phyloP scores from a whole-genome alignment of 1,139 yeast species.

The Candida anutae region DNA sequence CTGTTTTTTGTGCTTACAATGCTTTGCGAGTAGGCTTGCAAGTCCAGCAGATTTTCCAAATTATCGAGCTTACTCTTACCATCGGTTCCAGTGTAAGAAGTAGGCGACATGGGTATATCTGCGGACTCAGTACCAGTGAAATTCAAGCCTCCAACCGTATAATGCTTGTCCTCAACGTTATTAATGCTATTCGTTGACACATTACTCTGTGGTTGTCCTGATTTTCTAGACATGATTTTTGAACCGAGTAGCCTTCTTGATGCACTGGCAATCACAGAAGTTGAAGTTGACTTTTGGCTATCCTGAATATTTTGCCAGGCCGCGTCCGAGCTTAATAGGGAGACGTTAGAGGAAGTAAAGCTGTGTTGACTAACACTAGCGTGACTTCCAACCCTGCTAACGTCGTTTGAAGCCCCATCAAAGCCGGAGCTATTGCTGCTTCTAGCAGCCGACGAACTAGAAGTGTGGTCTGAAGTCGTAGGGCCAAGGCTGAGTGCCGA shows the following conservation, averaged over 20 bases:
- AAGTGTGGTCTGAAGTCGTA: no score
- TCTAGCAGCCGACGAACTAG: no score
- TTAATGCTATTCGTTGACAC: conserved; percentile 9
- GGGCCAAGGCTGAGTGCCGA: not conserved
- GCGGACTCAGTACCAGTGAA: no score
- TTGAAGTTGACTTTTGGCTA: not conserved
- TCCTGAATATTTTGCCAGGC: conserved; percentile 1
- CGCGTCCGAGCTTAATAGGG: conserved; percentile 3
- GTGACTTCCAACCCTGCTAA: conserved; percentile 3
- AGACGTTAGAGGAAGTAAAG: conserved; percentile 15
- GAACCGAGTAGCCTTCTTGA: conserved; percentile 36
- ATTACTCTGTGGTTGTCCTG: no score
- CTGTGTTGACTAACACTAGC: conserved; percentile 9
- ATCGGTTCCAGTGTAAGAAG: conserved; percentile 23
- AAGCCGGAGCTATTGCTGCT: not conserved
- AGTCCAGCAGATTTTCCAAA: conserved; percentile 34
- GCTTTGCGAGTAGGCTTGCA: conserved; percentile 30
- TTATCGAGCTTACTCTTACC: conserved; percentile 37
- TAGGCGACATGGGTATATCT: conserved; percentile 5
- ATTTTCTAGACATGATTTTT: conserved; percentile 23
- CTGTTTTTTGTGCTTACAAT: conserved; percentile 28
- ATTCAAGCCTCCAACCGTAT: no score
- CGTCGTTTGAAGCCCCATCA: not conserved
- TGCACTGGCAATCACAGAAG: conserved; percentile 24
- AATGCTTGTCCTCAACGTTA: no score